These are phyloP conservation scores for Phytophthora aleatoria DNA, from an alignment of 352 stramenopile species.

Conservation along the genomic window DNA sequence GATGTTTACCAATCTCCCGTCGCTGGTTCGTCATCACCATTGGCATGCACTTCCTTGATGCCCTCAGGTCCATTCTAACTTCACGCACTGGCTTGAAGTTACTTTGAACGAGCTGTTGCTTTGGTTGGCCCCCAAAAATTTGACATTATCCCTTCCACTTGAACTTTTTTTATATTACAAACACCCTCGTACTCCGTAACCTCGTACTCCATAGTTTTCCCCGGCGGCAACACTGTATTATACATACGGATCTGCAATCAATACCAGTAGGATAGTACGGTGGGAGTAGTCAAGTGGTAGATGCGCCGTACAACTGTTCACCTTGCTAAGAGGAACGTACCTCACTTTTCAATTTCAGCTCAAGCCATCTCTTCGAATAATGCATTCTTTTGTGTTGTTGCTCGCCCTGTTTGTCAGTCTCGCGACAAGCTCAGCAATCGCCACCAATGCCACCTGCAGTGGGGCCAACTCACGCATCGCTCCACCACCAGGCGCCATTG, in stretches of 20 bases:
- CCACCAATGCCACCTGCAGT: not conserved
- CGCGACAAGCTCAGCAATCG: not conserved
- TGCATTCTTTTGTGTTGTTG: not conserved
- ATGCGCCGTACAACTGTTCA: not conserved
- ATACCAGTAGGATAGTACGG: not conserved
- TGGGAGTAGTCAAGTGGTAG: not conserved
- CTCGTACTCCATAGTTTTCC: too few relatives aligned
- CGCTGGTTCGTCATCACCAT: too few relatives aligned
- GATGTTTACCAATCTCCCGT: too few relatives aligned
- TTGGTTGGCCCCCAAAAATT: too few relatives aligned
- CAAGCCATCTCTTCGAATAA: not conserved
- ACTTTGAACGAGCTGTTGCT: too few relatives aligned
- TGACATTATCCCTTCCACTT: too few relatives aligned
- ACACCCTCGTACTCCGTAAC: too few relatives aligned
- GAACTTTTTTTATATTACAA: too few relatives aligned
- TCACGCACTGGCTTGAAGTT: not conserved
- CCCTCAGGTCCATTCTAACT: conserved; percentile 1
- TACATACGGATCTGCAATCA: not conserved
- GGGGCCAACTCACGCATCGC: conserved; percentile 10
- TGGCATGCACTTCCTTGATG: too few relatives aligned
- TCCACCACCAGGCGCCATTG: conserved; percentile 8
- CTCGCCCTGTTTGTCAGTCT: not conserved
- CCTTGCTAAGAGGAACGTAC: not conserved
- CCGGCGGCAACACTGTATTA: too few relatives aligned
- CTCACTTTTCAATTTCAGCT: not conserved